Percentiles rank a stretch among this genome's conserved stretches.
Evolutionary conservation across 495 filamentous ascomycete species (phyloP).

Genomic region (Neurospora sp.): DNA sequence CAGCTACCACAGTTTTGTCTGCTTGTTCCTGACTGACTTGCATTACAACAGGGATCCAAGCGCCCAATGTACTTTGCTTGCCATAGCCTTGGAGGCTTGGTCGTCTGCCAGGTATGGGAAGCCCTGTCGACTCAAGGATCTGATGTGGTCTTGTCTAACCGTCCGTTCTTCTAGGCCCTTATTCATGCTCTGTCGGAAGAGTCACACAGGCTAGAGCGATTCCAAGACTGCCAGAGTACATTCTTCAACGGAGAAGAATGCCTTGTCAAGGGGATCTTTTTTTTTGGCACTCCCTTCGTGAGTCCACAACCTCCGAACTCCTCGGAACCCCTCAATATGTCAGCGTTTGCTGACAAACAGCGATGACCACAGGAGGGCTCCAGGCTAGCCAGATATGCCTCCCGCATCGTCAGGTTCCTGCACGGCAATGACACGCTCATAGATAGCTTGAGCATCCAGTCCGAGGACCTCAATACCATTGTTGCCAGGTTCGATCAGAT

Average conservation of each 20-base stretch:
- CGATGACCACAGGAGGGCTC: slow-evolving; percentile 1
- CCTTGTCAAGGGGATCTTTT: slow-evolving; percentile 10
- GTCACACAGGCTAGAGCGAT: neutral
- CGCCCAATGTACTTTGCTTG: slow-evolving; percentile 12
- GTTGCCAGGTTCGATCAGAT: slow-evolving; percentile 8
- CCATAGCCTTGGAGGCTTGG: slow-evolving; percentile 9
- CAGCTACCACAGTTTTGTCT: neutral
- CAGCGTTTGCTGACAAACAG: neutral
- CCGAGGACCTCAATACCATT: slow-evolving; percentile 1
- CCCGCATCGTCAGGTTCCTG: slow-evolving; percentile 4
- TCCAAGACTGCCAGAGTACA: neutral
- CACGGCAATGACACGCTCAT: slow-evolving; percentile 6
- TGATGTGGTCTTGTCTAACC: neutral
- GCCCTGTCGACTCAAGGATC: neutral
- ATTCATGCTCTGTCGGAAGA: slow-evolving; percentile 3
- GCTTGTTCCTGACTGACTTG: neutral
- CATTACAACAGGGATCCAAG: neutral
- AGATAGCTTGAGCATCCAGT: slow-evolving; percentile 3
- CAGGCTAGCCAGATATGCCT: slow-evolving; percentile 1
- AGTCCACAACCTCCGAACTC: neutral
- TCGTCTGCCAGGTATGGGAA: slow-evolving; percentile 6
- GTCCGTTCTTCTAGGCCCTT: neutral
- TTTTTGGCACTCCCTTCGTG: slow-evolving; percentile 11
- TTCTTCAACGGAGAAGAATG: slow-evolving; percentile 5
- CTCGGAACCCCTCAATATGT: neutral